Evolutionary conservation across 345 rosid genomes (phyloP), one percentile per base, ranked within the genome.

Genomic region (Cardiospermum halicacabum): DNA sequence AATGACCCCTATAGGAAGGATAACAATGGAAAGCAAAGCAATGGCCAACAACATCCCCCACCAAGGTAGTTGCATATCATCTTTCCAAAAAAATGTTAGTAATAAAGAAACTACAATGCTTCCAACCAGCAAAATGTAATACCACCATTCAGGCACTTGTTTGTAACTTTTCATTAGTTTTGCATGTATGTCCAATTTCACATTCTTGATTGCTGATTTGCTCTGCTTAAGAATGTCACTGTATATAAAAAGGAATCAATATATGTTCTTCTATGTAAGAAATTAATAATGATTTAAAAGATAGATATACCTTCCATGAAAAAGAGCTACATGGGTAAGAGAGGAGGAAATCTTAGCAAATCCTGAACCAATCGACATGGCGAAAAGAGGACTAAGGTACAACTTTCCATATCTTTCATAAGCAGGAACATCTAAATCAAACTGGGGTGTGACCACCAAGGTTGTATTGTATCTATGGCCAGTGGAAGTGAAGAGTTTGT

Each of bases 21-120:
- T 95, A 57, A 95, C 97, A 25, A 95, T 36, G 75, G 82, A 95
- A 51, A 97, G 96, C 78, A 95, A 59, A 31, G 34, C 83, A 66
- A 95, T 89, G 58, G 99, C 97, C 60, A 91, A 87, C 69, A 95
- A 76, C 91, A 95, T 84, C 27, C 96, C 99, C 99, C 97, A 95
- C 93, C 91, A 91, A 8, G 75, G 90, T 51, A 95, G 82, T 68
- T 95, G 97, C 68, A 95, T 88, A 24, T 83, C 82, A 0, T 81
- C 77, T 67, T 89, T 84, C 86, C 87, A 95, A 11, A 95, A 80
- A 22, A 91, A 87, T 42, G 89, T 81, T 89, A 95, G 84, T 48
- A 91, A 28, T 21, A 95, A 73, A 24, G 99, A 89, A 45, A 86
- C 28, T 1, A 26, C 80, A 26, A 77, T 64, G 79, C 97, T 95